phyloP scores from a whole-genome alignment of 2,329 filamentous ascomycete species.

The Colletotrichum orchidophilum region DNA sequence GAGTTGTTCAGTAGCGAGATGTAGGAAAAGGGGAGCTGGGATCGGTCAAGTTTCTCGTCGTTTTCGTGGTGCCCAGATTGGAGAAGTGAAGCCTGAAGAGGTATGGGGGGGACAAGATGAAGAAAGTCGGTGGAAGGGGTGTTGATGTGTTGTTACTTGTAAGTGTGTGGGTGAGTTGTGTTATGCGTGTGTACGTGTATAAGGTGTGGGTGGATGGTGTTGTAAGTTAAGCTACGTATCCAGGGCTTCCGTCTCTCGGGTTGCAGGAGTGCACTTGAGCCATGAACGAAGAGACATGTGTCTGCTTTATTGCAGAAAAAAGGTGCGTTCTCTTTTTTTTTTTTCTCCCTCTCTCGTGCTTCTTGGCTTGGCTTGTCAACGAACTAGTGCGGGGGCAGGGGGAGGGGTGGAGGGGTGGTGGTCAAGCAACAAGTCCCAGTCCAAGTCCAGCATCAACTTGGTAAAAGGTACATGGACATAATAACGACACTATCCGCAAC shows the following conservation, averaged over 20 bases:
- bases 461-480: constrained; percentile 28
- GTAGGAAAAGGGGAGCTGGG: constrained; percentile 5
- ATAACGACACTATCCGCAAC: constrained; percentile 8
- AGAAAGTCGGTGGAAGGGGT: constrained; percentile 36
- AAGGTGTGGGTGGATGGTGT: constrained; percentile 47
- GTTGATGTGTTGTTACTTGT: constrained; percentile 32
- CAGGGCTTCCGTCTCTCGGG: constrained; percentile 44
- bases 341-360: neutral
- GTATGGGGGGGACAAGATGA: constrained; percentile 28
- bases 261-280: constrained; percentile 57
- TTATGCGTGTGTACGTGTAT: constrained; percentile 31
- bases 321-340: neutral
- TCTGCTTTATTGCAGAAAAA: constrained; percentile 69
- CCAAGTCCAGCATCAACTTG: constrained; percentile 27
- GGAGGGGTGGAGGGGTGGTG: constrained; percentile 25
- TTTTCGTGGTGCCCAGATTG: constrained; percentile 15
- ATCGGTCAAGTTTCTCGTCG: constrained; percentile 13
- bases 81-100: constrained; percentile 23
- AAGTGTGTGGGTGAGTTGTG: constrained; percentile 28
- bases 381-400: constrained; percentile 32
- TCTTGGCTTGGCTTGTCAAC: constrained; percentile 17
- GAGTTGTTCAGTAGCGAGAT: constrained; percentile 17
- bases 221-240: constrained; percentile 59
- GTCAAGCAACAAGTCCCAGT: constrained; percentile 16
- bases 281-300: constrained; percentile 69